A percentile compares a stretch with the other conserved stretches of the same genome.
Conservation (phyloP, 495 filamentous ascomycete genomes). For the Penicillium lagena region DNA sequence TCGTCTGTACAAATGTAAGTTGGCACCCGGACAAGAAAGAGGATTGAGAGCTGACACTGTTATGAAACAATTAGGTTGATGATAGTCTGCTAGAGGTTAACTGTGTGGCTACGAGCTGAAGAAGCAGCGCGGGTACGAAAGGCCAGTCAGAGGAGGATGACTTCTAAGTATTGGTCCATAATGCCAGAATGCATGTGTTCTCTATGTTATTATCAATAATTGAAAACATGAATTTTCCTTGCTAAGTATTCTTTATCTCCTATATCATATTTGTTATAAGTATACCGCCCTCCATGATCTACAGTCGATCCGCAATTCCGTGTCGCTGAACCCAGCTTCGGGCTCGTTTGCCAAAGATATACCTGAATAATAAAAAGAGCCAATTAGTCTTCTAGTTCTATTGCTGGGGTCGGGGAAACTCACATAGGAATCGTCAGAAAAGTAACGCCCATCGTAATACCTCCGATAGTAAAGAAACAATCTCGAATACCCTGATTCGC, state of each 20-base stretch:
- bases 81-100: constrained; percentile 34
- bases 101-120: constrained; percentile 19
- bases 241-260: too few species aligned
- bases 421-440: constrained; percentile 35
- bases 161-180: too few species aligned
- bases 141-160: too few species aligned
- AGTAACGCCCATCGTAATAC: constrained; percentile 25
- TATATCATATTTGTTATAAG: too few species aligned
- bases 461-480: constrained; percentile 34
- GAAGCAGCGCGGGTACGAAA: too few species aligned
- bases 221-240: too few species aligned
- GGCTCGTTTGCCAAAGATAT: constrained; percentile 23
- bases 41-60: neutral
- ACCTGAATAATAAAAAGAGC: constrained; percentile 7
- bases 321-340: constrained; percentile 23
- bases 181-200: too few species aligned
- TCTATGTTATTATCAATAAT: too few species aligned
- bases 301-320: constrained; percentile 15
- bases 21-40: neutral
- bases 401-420: neutral
- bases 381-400: too few species aligned
- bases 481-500: constrained; percentile 26
- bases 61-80: constrained; percentile 21
- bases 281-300: neutral
- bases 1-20: constrained; percentile 49